Evolutionary conservation across 805 yeast genomes (phyloP).

Genomic region (Suhomyces sp.): DNA sequence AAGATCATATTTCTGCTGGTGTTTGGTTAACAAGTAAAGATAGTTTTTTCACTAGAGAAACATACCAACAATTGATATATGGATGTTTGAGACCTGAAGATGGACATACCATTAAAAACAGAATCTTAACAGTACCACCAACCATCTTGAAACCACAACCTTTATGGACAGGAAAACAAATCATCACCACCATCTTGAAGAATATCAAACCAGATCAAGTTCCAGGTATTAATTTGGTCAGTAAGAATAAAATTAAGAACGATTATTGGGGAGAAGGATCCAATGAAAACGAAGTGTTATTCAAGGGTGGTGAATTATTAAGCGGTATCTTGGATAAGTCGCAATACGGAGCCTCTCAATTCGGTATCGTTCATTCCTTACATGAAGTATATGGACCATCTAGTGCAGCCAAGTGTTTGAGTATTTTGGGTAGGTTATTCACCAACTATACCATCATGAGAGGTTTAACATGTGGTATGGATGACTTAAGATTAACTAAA

Average conservation of each 20-base stretch:
- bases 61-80: slow-evolving; percentile 90
- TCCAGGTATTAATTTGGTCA: slow-evolving; percentile 85
- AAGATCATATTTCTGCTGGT: slow-evolving; percentile 98
- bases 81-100: slow-evolving; percentile 97
- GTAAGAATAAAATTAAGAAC: slow-evolving; percentile 86
- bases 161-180: slow-evolving; percentile 97
- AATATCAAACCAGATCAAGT: slow-evolving; percentile 84
- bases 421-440: slow-evolving; percentile 92
- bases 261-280: slow-evolving; percentile 93
- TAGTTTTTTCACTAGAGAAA: slow-evolving; percentile 83
- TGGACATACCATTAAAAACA: slow-evolving; percentile 79
- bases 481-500: slow-evolving; percentile 85
- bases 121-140: slow-evolving; percentile 82
- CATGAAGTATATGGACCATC: slow-evolving; percentile 94
- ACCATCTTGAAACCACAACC: slow-evolving; percentile 83
- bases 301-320: slow-evolving; percentile 81
- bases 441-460: slow-evolving; percentile 90
- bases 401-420: slow-evolving; percentile 83
- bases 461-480: slow-evolving; percentile 99
- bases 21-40: slow-evolving; percentile 97
- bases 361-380: slow-evolving; percentile 93
- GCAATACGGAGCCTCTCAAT: slow-evolving; percentile 97
- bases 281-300: slow-evolving; percentile 79
- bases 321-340: slow-evolving; percentile 96
- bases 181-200: slow-evolving; percentile 85